phyloP scores from a whole-genome alignment of 257 asterid species.

The Datura wrightii region DNA sequence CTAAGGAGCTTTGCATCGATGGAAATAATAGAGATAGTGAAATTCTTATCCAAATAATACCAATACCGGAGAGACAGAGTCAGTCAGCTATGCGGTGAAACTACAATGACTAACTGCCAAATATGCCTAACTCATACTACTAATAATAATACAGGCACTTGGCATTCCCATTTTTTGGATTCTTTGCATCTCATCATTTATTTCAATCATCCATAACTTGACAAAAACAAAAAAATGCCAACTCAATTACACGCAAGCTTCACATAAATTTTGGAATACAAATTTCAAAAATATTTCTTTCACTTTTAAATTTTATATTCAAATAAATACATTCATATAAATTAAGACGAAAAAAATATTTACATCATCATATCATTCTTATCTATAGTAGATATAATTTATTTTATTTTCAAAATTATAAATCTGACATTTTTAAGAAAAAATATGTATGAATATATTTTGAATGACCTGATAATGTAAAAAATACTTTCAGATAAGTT shows the following conservation, averaged over 20 bases:
- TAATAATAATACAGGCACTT: not conserved
- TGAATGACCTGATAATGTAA: not conserved
- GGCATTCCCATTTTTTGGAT: not conserved
- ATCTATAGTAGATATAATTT: not conserved
- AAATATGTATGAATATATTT: too few relatives aligned
- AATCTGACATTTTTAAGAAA: too few relatives aligned
- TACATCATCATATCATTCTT: not conserved
- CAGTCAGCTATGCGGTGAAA: not conserved
- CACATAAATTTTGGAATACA: too few relatives aligned
- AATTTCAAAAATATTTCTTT: too few relatives aligned
- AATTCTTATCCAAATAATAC: not conserved
- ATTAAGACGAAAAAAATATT: not conserved
- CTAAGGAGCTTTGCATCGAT: too few relatives aligned
- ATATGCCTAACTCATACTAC: not conserved
- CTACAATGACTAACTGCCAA: conserved; percentile 14
- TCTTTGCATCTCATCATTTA: not conserved
- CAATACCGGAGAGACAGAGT: not conserved
- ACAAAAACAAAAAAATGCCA: not conserved
- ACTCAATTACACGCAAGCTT: not conserved
- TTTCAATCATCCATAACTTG: not conserved
- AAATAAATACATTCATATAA: too few relatives aligned
- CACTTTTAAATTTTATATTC: too few relatives aligned
- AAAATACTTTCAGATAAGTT: too few relatives aligned
- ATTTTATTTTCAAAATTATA: not conserved
- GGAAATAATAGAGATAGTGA: not conserved